A percentile compares a stretch with the other conserved stretches of the same genome.
Conservation (phyloP, 2,329 filamentous ascomycete species). For the Cladosporium velox region DNA sequence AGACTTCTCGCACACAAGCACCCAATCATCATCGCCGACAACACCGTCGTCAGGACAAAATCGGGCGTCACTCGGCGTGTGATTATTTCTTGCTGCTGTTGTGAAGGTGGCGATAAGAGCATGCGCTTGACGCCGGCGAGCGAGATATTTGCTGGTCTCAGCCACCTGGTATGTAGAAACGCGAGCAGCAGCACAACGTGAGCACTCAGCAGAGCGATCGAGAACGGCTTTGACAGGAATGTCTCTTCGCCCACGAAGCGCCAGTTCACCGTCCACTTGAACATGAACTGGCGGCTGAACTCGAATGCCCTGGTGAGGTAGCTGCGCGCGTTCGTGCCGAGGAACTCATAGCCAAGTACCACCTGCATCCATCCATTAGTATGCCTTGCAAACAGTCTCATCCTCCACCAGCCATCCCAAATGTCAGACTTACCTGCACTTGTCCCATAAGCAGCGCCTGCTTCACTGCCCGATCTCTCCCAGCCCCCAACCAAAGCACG, state of each 20-base stretch:
- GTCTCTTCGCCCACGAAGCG: conserved; percentile 82
- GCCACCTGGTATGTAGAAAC: conserved; percentile 71
- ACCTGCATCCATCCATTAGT: conserved; percentile 42
- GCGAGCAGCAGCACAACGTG: conserved; percentile 66
- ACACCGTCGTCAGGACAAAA: conserved; percentile 74
- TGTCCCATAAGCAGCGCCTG: conserved; percentile 72
- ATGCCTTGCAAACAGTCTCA: background rate
- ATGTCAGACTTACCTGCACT: conserved; percentile 64
- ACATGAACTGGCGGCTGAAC: conserved; percentile 85
- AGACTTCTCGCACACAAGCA: conserved; percentile 83
- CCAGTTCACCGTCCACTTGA: conserved; percentile 99
- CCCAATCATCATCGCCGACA: conserved; percentile 76
- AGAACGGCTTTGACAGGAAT: conserved; percentile 74
- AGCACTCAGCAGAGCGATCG: conserved; percentile 63
- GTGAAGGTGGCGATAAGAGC: conserved; percentile 48
- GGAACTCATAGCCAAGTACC: conserved; percentile 67
- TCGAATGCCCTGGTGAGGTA: conserved; percentile 88
- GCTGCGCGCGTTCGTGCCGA: conserved; percentile 62
- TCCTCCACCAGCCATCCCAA: background rate
- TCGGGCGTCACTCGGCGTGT: conserved; percentile 63
- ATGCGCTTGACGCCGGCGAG: conserved; percentile 57
- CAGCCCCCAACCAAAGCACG: conserved; percentile 72
- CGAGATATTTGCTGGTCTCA: conserved; percentile 64
- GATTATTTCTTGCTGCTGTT: conserved; percentile 58
- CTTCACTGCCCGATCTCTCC: conserved; percentile 64